Evolutionary conservation across 2,329 filamentous ascomycete genomes (phyloP).

Genomic region (Pseudocercospora crystallina): DNA sequence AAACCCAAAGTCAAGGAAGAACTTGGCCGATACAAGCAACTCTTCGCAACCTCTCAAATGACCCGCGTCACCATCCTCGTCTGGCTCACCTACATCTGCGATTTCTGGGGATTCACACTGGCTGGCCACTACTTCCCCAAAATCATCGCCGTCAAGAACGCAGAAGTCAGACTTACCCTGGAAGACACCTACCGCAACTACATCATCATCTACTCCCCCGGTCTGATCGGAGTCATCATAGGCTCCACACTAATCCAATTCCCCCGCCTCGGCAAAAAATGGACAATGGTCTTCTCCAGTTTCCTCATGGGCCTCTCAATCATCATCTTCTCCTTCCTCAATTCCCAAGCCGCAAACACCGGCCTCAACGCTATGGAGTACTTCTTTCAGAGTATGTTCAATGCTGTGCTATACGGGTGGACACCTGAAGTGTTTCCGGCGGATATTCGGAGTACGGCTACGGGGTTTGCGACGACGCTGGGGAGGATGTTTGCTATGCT

Average conservation of each 20-base stretch:
- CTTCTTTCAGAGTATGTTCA: slow-evolving; percentile 55
- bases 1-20: slow-evolving; percentile 41
- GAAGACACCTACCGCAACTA: slow-evolving; percentile 53
- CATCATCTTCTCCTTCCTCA: slow-evolving; percentile 48
- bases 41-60: slow-evolving; percentile 46
- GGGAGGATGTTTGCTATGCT: slow-evolving; percentile 60
- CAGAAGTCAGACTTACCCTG: slow-evolving; percentile 45
- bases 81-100: slow-evolving; percentile 54
- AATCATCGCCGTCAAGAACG: slow-evolving; percentile 55
- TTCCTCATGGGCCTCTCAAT: slow-evolving; percentile 47
- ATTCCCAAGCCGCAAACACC: slow-evolving; percentile 48
- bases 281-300: slow-evolving; percentile 46
- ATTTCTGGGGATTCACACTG: slow-evolving; percentile 52
- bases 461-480: slow-evolving; percentile 60
- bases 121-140: slow-evolving; percentile 51
- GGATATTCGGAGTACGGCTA: slow-evolving; percentile 48
- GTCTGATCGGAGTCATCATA: slow-evolving; percentile 52
- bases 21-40: slow-evolving; percentile 44
- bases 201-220: slow-evolving; percentile 56
- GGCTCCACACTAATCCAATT: slow-evolving; percentile 52
- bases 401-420: slow-evolving; percentile 53
- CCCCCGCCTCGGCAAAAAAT: slow-evolving; percentile 45
- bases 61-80: slow-evolving; percentile 48
- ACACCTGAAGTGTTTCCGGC: slow-evolving; percentile 55
- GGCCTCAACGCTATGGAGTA: slow-evolving; percentile 54